Base-by-base conservation (phyloP, 352 stramenopile genomes). In the Pythium dissimile region DNA sequence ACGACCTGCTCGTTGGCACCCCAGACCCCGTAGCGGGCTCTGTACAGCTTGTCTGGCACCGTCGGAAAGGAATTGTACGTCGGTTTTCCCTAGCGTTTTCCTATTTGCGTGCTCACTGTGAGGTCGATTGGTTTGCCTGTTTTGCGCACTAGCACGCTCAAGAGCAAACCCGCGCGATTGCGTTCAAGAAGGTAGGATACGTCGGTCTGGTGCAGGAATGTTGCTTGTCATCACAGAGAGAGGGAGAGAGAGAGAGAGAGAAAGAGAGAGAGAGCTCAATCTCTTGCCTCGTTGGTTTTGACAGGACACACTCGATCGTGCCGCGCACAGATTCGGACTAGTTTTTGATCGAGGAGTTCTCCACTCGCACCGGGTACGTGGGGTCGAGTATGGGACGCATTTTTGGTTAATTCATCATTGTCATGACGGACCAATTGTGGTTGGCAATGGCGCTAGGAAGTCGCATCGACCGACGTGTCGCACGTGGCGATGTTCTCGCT, bases 401-500 rank as follows among this genome's bases (percentile, higher is more conserved):
- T 46, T 32, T 45, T n/a, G 24, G 23, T 15, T 6, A n/a, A n/a
- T 16, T 21, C 0, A 28, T 26, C 20, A 11, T 48, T 5, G 2
- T 44, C 35, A 27, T 27, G 16, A 0, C 11, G 13, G n/a, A n/a
- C n/a, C n/a, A n/a, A n/a, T n/a, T n/a, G n/a, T n/a, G n/a, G n/a
- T n/a, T n/a, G n/a, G n/a, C n/a, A n/a, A n/a, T n/a, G n/a, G n/a
- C n/a, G n/a, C 3, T 27, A 84, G 71, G 69, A 83, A 44, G 59
- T 41, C 1, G 41, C 59, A 13, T 62, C 55, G 23, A 74, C 63
- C 5, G 72, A 84, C 16, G 31, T 80, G 21, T 62, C 54, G 9
- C 69, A 84, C 50, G 38, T 80, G 24, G 65, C 60, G 1, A 49
- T 80, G 9, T 79, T 78, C 53, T 70, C 72, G 9, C 67, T 71